Evolutionary conservation across 169 alveolate genomes (phyloP).

Genomic region (Theileria annulata): DNA sequence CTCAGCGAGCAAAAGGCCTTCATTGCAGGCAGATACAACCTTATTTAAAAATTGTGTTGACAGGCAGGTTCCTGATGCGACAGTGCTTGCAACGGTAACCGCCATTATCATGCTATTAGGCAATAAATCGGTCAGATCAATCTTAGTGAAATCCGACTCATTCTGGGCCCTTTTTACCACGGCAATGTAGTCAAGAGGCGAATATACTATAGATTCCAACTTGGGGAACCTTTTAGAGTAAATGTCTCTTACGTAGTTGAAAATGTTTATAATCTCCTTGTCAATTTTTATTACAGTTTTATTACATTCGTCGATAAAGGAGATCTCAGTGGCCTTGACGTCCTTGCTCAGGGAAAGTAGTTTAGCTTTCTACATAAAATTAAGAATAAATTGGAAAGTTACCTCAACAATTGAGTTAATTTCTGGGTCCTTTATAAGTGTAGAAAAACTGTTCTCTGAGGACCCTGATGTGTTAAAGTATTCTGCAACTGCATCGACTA

Average conservation of each 20-base stretch:
- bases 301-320: constrained; percentile 78
- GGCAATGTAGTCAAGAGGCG: constrained; percentile 85
- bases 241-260: constrained; percentile 80
- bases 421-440: constrained; percentile 58
- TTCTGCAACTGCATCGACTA: constrained; percentile 76
- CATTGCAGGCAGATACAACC: constrained; percentile 68
- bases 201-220: constrained; percentile 82
- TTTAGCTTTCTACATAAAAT: constrained; percentile 35
- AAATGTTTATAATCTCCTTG: constrained; percentile 79
- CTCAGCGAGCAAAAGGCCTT: constrained; percentile 74
- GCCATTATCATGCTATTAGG: constrained; percentile 88
- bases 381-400: neutral
- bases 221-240: constrained; percentile 85
- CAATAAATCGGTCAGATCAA: constrained; percentile 77
- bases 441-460: constrained; percentile 22
- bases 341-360: constrained; percentile 10
- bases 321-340: constrained; percentile 54
- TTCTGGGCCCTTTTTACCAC: constrained; percentile 83
- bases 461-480: constrained; percentile 46
- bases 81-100: constrained; percentile 85
- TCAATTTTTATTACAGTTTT: constrained; percentile 75
- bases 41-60: constrained; percentile 55
- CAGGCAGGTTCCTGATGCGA: constrained; percentile 73
- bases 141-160: constrained; percentile 77
- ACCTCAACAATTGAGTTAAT: constrained; percentile 67